These are phyloP conservation scores for Harringtonia aguacate DNA, from an alignment of 2,329 filamentous ascomycete genomes.

Conservation along the genomic window DNA sequence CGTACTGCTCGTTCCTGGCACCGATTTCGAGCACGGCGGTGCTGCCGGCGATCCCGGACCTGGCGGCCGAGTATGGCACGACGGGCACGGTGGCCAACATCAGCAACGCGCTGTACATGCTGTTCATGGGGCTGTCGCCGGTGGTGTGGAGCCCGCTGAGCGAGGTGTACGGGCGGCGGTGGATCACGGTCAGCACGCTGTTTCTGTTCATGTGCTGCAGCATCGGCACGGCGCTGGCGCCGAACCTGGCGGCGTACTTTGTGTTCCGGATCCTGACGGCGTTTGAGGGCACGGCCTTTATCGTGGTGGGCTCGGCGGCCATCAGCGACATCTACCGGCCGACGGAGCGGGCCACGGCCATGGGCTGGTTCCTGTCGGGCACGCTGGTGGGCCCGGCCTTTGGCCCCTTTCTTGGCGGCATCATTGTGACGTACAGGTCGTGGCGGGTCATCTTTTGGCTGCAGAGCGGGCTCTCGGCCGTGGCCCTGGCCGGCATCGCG, in stretches of 20 bases:
- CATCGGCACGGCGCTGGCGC: slow-evolving; percentile 54
- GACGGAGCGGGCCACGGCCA: slow-evolving; percentile 52
- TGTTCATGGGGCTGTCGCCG: slow-evolving; percentile 58
- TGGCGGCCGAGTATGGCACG: slow-evolving; percentile 46
- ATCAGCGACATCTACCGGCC: slow-evolving; percentile 48
- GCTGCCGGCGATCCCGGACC: slow-evolving; percentile 54
- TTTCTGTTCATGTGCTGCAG: slow-evolving; percentile 53
- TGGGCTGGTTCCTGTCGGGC: slow-evolving; percentile 56
- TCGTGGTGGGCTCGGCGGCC: slow-evolving; percentile 54
- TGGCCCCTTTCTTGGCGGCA: slow-evolving; percentile 53
- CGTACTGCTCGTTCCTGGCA: slow-evolving; percentile 66
- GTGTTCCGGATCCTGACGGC: slow-evolving; percentile 59
- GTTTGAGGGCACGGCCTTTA: slow-evolving; percentile 58
- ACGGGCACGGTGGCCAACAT: slow-evolving; percentile 55
- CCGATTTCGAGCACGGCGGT: slow-evolving; percentile 59
- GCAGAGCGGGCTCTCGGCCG: slow-evolving; percentile 49
- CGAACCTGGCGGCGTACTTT: slow-evolving; percentile 55
- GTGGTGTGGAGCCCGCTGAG: slow-evolving; percentile 58
- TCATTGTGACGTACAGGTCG: slow-evolving; percentile 55
- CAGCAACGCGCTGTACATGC: slow-evolving; percentile 58
- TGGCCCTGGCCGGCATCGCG: slow-evolving; percentile 42
- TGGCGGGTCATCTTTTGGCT: slow-evolving; percentile 66
- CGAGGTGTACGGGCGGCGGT: slow-evolving; percentile 41
- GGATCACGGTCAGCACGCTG: slow-evolving; percentile 44
- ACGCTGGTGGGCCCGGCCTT: slow-evolving; percentile 55